phyloP scores from a whole-genome alignment of 306 rosid species.

The Ochetophila trinervis region DNA sequence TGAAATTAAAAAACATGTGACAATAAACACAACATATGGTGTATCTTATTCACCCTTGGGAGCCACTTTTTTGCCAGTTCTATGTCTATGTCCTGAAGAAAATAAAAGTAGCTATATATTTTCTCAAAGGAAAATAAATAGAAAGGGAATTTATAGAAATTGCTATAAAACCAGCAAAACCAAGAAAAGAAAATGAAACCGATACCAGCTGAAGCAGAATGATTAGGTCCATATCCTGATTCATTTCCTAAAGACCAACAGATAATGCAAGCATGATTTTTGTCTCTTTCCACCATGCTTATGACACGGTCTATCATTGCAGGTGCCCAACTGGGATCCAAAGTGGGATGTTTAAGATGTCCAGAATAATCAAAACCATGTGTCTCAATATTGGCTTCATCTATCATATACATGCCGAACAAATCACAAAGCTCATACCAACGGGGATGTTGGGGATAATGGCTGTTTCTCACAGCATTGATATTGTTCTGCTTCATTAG shows the following conservation, averaged over 20 bases:
- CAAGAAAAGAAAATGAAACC: conserved; percentile 3
- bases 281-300: conserved; percentile 98
- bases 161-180: neutral
- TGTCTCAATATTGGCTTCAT: conserved; percentile 96
- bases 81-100: neutral
- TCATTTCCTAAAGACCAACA: conserved; percentile 94
- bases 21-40: neutral
- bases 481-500: conserved; percentile 87
- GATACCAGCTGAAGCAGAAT: conserved; percentile 79
- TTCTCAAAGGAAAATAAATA: too few species aligned
- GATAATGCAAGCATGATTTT: conserved; percentile 84
- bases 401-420: conserved; percentile 96
- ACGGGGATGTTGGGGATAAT: conserved; percentile 96
- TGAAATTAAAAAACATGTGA: neutral
- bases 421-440: conserved; percentile 96
- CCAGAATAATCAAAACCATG: conserved; percentile 72
- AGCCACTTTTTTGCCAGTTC: neutral
- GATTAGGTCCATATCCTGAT: conserved; percentile 93
- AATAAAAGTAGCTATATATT: too few species aligned
- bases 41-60: neutral
- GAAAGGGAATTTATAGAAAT: neutral
- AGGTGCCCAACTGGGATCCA: conserved; percentile 84
- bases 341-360: conserved; percentile 82
- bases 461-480: conserved; percentile 96
- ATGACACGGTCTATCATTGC: conserved; percentile 97